Evolutionary conservation across 2,329 filamentous ascomycete genomes (phyloP).

Genomic region (Cercospora berteroae): DNA sequence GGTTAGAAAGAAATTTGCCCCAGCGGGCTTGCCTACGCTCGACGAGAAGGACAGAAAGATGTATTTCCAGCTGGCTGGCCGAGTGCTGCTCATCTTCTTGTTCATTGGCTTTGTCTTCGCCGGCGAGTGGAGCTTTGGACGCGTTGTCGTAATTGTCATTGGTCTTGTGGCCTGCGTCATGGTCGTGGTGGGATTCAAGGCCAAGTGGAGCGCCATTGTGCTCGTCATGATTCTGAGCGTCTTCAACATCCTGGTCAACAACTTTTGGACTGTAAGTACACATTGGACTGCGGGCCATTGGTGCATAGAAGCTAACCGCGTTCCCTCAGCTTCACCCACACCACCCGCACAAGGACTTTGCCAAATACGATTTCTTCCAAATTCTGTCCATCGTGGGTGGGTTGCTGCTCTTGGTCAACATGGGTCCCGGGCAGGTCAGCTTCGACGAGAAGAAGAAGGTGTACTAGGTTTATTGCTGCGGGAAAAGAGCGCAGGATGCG

Average conservation of each 20-base stretch:
- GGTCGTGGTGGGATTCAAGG: conserved; percentile 99
- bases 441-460: conserved; percentile 99
- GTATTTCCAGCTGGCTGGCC: conserved; percentile 98
- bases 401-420: conserved; percentile 95
- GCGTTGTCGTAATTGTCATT: conserved; percentile 77
- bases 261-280: conserved; percentile 96
- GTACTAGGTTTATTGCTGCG: conserved; percentile 57
- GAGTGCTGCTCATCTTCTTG: conserved; percentile 93
- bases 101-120: conserved; percentile 96
- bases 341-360: conserved; percentile 99
- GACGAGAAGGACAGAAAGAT: conserved; percentile 99
- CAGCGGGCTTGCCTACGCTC: conserved; percentile 86
- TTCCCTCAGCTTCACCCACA: conserved; percentile 78
- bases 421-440: conserved; percentile 94
- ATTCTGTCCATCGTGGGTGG: conserved; percentile 97
- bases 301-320: neutral
- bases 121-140: conserved; percentile 86
- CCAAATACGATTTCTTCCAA: conserved; percentile 99
- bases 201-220: conserved; percentile 96
- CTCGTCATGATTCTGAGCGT: conserved; percentile 91
- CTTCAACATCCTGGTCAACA: conserved; percentile 97
- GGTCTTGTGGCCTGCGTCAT: conserved; percentile 92
- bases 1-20: conserved; percentile 96
- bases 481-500: neutral
- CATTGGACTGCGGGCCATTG: neutral